Evolutionary conservation across 2,329 filamentous ascomycete genomes (phyloP).

Genomic region (Colletotrichum sp.): DNA sequence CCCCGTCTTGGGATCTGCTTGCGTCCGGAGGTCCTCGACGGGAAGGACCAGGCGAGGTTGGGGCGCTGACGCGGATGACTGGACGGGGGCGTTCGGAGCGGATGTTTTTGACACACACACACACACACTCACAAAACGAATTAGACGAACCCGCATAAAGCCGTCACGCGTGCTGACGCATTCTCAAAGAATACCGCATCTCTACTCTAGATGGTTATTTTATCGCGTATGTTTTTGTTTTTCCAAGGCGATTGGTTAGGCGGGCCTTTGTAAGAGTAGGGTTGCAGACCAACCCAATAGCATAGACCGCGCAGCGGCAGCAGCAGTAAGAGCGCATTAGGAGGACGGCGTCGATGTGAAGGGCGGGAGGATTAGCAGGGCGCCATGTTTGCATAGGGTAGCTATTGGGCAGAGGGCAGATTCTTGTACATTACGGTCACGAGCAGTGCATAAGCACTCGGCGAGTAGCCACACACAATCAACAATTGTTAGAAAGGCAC

Average conservation of each 20-base stretch:
- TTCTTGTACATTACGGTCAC: slow-evolving; percentile 13
- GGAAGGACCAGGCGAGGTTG: not conserved
- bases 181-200: not conserved
- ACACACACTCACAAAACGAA: not conserved
- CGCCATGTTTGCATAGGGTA: not conserved
- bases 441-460: not conserved
- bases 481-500: not conserved
- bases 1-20: not conserved
- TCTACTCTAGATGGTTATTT: slow-evolving; percentile 18
- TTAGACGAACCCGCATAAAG: slow-evolving; percentile 17
- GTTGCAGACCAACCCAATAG: not conserved
- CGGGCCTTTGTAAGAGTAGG: slow-evolving; percentile 19
- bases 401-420: slow-evolving; percentile 1
- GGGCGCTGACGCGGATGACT: not conserved
- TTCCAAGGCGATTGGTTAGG: not conserved
- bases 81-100: not conserved
- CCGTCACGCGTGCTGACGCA: not conserved
- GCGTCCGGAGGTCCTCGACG: not conserved
- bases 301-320: slow-evolving; percentile 5
- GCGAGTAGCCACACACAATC: not conserved
- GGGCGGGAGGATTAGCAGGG: not conserved
- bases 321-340: not conserved
- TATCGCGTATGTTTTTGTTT: not conserved
- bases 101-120: not conserved
- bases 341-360: not conserved